Percentiles rank a stretch among this genome's conserved stretches.
Conservation (phyloP, 345 rosid genomes). For the Crucihimalaya himalaica region DNA sequence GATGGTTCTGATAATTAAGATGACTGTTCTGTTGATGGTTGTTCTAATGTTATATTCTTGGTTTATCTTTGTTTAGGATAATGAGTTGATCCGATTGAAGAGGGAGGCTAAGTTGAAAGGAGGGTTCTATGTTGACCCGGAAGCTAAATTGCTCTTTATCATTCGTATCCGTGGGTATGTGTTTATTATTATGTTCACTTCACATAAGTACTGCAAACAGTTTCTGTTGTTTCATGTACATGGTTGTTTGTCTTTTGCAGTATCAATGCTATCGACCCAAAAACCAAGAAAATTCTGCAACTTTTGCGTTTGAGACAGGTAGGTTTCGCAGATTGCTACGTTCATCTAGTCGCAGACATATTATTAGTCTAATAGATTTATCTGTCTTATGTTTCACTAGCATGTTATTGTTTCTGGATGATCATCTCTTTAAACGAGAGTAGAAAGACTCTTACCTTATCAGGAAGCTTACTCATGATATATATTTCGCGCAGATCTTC, state of each 20-base stretch:
- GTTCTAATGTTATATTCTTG: background rate
- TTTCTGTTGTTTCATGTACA: background rate
- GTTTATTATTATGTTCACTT: background rate
- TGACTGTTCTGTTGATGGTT: background rate
- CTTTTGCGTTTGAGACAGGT: conserved; percentile 89
- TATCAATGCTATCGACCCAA: conserved; percentile 87
- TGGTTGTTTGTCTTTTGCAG: conserved; percentile 37
- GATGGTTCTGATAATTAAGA: background rate
- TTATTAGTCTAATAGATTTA: background rate
- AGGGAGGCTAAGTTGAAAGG: conserved; percentile 86
- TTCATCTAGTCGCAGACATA: background rate
- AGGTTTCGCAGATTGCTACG: background rate
- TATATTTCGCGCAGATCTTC: too few species aligned
- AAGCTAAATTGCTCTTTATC: conserved; percentile 75
- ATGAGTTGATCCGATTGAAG: conserved; percentile 64
- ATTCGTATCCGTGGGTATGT: conserved; percentile 82
- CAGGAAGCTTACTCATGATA: too few species aligned
- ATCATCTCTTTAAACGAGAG: too few species aligned
- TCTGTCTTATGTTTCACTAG: background rate
- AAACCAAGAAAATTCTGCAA: conserved; percentile 53
- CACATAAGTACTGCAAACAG: background rate
- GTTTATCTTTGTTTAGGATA: conserved; percentile 42
- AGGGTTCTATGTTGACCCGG: conserved; percentile 89
- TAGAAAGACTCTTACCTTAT: too few species aligned
- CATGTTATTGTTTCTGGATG: too few species aligned